A percentile compares a stretch with the other conserved stretches of the same genome.
Conservation (phyloP, 2,329 filamentous ascomycete genomes). For the Chrysoporthe austroafricana region DNA sequence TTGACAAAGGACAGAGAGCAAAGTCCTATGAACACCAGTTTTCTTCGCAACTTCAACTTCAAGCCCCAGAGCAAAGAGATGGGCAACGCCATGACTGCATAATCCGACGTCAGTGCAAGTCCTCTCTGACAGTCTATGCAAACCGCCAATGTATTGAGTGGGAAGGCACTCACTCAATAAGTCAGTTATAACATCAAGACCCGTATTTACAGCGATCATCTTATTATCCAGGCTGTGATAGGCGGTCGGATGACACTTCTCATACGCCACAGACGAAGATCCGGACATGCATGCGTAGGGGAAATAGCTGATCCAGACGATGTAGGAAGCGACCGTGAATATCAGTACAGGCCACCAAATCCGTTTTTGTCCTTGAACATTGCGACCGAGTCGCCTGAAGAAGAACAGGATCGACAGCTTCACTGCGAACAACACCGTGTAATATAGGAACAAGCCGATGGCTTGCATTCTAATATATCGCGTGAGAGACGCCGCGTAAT, state of each 20-base stretch:
- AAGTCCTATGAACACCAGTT: constrained; percentile 29
- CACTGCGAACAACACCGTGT: not conserved
- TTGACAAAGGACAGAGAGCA: constrained; percentile 11
- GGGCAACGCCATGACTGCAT: not conserved
- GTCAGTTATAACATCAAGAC: constrained; percentile 10
- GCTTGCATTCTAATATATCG: constrained; percentile 1
- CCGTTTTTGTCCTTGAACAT: constrained; percentile 2
- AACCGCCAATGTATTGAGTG: not conserved
- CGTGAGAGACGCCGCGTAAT: not conserved
- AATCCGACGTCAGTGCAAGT: not conserved
- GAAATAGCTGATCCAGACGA: constrained; percentile 1
- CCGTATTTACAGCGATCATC: not conserved
- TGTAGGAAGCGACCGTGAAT: not conserved
- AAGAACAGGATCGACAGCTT: constrained; percentile 16
- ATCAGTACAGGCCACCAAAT: constrained; percentile 14
- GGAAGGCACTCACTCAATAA: not conserved
- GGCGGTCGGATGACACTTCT: not conserved
- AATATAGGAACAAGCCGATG: not conserved
- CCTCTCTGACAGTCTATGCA: not conserved
- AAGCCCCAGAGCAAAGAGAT: constrained; percentile 37
- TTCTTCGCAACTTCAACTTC: constrained; percentile 37
- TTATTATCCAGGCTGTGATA: not conserved
- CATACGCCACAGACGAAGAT: not conserved
- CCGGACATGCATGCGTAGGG: not conserved
- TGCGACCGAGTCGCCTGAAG: constrained; percentile 14